A percentile compares a stretch with the other conserved stretches of the same genome.
Conservation (phyloP, 345 rosid species). For the Xanthoceras sorbifolium region DNA sequence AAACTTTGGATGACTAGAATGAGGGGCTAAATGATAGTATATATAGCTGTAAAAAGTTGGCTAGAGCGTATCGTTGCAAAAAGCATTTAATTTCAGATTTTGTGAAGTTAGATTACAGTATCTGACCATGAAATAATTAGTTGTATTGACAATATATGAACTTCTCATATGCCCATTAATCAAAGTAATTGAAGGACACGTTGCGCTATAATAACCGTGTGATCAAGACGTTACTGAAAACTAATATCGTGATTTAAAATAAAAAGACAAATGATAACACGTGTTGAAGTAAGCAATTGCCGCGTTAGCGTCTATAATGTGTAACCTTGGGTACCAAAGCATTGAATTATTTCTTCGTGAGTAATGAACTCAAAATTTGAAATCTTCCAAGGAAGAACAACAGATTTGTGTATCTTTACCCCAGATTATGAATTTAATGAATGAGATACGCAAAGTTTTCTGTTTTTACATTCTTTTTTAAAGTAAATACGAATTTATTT, state of each 20-base stretch:
- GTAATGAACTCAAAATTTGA: background rate
- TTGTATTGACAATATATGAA: background rate
- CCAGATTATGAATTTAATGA: constrained; percentile 14
- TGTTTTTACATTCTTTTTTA: background rate
- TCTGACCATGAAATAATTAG: background rate
- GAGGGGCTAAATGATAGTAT: background rate
- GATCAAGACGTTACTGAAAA: background rate
- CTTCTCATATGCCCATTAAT: background rate
- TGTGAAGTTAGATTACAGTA: background rate
- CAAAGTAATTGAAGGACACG: background rate
- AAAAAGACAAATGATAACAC: background rate
- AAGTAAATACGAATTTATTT: background rate
- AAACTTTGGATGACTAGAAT: background rate
- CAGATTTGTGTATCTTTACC: background rate
- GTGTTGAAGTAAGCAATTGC: background rate
- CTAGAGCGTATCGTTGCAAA: background rate
- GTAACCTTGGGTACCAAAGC: background rate
- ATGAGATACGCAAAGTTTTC: background rate
- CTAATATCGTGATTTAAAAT: too few relatives aligned
- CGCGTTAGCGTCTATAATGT: background rate
- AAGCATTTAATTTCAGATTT: constrained; percentile 2
- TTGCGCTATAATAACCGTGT: background rate
- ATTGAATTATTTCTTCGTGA: background rate
- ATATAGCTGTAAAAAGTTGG: background rate
- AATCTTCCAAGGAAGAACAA: background rate